These are phyloP conservation scores for Monilinia fructigena DNA, from an alignment of 2,329 filamentous ascomycete species.

Conservation along the genomic window DNA sequence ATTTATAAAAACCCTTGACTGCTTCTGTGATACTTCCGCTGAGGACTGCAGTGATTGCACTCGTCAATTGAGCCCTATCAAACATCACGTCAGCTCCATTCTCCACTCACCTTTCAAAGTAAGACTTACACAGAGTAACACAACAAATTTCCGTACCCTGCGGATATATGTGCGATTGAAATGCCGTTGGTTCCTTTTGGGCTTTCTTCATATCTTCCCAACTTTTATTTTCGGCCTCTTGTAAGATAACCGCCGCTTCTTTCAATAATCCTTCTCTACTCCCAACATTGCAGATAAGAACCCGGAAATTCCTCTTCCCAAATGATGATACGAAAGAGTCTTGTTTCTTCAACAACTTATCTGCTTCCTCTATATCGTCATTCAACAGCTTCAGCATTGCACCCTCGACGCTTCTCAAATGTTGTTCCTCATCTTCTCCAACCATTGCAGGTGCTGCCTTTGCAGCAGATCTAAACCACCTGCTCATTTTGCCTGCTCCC, in stretches of 20 bases:
- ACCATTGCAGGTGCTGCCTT: constrained; percentile 33
- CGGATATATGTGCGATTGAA: constrained; percentile 63
- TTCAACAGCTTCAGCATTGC: constrained; percentile 77
- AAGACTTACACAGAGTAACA: constrained; percentile 60
- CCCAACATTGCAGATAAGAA: constrained; percentile 86
- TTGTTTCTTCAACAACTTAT: constrained; percentile 67
- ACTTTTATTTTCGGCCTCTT: constrained; percentile 72
- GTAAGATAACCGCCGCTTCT: constrained; percentile 70
- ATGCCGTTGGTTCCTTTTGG: constrained; percentile 61
- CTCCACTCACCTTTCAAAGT: constrained; percentile 11
- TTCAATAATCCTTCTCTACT: constrained; percentile 90
- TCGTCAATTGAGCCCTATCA: constrained; percentile 76
- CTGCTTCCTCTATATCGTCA: constrained; percentile 84
- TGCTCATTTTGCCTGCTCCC: constrained; percentile 34
- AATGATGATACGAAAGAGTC: constrained; percentile 83
- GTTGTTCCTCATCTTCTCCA: constrained; percentile 48
- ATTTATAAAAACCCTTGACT: constrained; percentile 87
- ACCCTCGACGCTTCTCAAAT: constrained; percentile 60
- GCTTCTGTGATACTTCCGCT: constrained; percentile 92
- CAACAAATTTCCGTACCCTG: constrained; percentile 79
- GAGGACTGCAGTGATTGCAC: constrained; percentile 81
- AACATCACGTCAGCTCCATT: constrained; percentile 9
- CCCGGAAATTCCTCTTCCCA: constrained; percentile 76
- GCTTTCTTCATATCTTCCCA: constrained; percentile 75
- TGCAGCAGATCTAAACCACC: constrained; percentile 37